Conservation (phyloP, 495 filamentous ascomycete genomes). For the Penicillium manginii region DNA sequence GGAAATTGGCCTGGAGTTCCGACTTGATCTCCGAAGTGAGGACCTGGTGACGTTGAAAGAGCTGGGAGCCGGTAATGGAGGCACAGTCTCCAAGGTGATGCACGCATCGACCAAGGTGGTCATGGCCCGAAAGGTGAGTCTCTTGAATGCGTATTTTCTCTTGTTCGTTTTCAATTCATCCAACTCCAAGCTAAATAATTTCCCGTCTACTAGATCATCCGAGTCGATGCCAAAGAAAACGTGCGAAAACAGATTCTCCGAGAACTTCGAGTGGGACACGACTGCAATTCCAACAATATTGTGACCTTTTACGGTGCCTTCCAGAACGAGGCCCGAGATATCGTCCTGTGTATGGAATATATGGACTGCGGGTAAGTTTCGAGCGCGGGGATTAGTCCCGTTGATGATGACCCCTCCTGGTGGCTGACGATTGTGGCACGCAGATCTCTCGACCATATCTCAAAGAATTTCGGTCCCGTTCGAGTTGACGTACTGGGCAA, state of each 20-base stretch:
- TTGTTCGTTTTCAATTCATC: not conserved
- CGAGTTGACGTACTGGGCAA: slow-evolving; percentile 99
- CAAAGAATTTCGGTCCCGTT: slow-evolving; percentile 90
- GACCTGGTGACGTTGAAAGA: slow-evolving; percentile 93
- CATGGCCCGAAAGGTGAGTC: slow-evolving; percentile 92
- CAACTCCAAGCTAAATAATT: slow-evolving; percentile 13
- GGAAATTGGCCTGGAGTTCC: slow-evolving; percentile 97
- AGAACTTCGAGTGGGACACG: slow-evolving; percentile 96
- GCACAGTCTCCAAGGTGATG: slow-evolving; percentile 96
- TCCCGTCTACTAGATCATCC: slow-evolving; percentile 72
- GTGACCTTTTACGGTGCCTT: slow-evolving; percentile 98
- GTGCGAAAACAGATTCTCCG: slow-evolving; percentile 94
- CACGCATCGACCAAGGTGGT: slow-evolving; percentile 92
- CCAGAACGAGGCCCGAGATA: slow-evolving; percentile 91
- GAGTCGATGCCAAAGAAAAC: slow-evolving; percentile 96
- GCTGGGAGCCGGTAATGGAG: slow-evolving; percentile 93
- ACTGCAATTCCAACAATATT: slow-evolving; percentile 94
- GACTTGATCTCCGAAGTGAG: slow-evolving; percentile 86
- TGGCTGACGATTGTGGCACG: slow-evolving; percentile 19
- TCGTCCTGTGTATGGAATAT: slow-evolving; percentile 99
- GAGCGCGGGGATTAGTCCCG: slow-evolving; percentile 3
- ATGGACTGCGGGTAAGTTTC: slow-evolving; percentile 92
- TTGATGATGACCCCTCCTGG: slow-evolving; percentile 4
- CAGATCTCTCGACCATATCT: slow-evolving; percentile 93
- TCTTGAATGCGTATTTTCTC: not conserved